phyloP scores from a whole-genome alignment of 176 grass and related monocot genomes.

The Ensete glaucum region DNA sequence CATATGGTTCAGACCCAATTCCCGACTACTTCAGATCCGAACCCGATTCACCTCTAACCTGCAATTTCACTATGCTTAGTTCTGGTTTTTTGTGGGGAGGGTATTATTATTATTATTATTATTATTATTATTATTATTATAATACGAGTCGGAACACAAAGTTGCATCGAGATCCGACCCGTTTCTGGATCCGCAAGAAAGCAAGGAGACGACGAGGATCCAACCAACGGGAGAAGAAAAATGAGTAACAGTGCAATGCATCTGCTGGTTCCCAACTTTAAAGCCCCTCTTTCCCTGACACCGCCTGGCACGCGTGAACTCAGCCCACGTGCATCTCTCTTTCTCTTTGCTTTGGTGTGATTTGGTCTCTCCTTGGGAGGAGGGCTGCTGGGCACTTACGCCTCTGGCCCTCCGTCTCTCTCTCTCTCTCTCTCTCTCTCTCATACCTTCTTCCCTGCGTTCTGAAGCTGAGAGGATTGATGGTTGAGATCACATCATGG shows the following conservation, averaged over 20 bases:
- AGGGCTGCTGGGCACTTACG: background rate
- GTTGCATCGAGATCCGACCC: background rate
- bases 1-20: too few relatives aligned
- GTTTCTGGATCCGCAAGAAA: background rate
- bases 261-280: too few relatives aligned
- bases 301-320: slow-evolving; percentile 1
- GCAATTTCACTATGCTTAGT: too few relatives aligned
- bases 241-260: background rate
- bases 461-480: too few relatives aligned
- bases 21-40: background rate
- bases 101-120: too few relatives aligned
- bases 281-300: background rate
- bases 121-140: too few relatives aligned
- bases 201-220: slow-evolving; percentile 3
- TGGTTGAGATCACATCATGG: too few relatives aligned
- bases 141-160: background rate
- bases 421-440: background rate
- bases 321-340: slow-evolving; percentile 3
- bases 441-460: too few relatives aligned
- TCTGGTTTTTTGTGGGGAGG: too few relatives aligned
- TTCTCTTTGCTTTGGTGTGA: background rate
- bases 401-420: background rate
- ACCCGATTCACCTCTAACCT: background rate
- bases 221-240: background rate
- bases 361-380: slow-evolving; percentile 4